These are phyloP conservation scores for Volvox africanus DNA, from an alignment of 139 green algal species.

Conservation along the genomic window DNA sequence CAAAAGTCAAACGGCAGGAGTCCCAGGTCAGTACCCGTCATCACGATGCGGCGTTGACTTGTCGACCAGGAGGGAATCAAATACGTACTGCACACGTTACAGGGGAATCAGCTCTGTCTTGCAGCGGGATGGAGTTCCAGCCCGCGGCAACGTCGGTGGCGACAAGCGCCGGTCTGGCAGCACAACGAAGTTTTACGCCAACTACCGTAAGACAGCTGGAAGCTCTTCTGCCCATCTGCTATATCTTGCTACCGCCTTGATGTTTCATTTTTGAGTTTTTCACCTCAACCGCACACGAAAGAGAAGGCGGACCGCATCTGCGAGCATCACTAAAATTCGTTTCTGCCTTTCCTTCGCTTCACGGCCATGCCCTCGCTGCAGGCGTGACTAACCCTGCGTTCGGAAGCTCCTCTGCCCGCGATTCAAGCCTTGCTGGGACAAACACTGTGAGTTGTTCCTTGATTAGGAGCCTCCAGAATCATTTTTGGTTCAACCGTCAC, in stretches of 20 bases:
- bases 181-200: background rate
- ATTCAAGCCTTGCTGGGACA: constrained; percentile 13
- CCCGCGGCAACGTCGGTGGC: background rate
- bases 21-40: background rate
- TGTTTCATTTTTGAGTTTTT: no score
- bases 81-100: background rate
- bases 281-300: no score
- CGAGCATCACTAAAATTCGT: no score
- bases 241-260: no score
- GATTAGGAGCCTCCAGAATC: no score
- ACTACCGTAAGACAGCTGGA: constrained; percentile 4
- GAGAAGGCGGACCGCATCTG: no score
- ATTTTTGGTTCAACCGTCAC: no score
- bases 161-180: constrained; percentile 9
- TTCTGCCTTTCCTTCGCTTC: no score
- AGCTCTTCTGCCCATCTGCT: background rate
- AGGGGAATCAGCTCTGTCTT: constrained; percentile 2
- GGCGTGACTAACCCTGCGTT: background rate
- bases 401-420: background rate
- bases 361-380: background rate
- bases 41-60: background rate
- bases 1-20: background rate
- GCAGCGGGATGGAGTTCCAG: background rate
- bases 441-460: background rate
- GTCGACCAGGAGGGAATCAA: background rate